Base-by-base conservation (phyloP, 192 early-diverging fungal genomes). In the Nowakowskiella sp. region DNA sequence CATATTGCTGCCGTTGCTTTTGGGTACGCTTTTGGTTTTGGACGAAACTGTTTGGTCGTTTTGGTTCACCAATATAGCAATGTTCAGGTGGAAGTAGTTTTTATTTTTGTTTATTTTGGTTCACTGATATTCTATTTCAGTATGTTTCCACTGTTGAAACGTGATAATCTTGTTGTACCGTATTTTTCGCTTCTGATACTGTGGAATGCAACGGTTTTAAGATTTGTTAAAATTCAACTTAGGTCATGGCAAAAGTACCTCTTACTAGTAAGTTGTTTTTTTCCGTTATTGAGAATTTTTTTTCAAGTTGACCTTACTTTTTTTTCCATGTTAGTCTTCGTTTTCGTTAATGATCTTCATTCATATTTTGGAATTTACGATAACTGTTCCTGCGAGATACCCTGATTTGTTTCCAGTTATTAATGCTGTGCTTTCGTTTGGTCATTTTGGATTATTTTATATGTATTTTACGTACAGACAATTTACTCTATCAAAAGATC, bases 381-480 rank as follows among this genome's bases (percentile, higher is more conserved):
- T 89, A 5, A 55, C 80, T 1, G 77, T 90, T 16, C 87, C 88
- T 13, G 53, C 67, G 21, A 63, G 68, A 19, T 75, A 85, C 48
- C 94, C 94, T 1, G 88, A 97, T 53, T 22, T 92, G 2, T 93
- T 82, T 49, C 67, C 82, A 1, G 87, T 97, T 6, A 42, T 82
- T 5, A 97, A 95, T 64, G 81, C 84, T 8, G 44, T 84, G 1
- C 66, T 85, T 50, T 79, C 81, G 34, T 78, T 82, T 26, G 76
- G 64, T 21, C 65, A 81, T 30, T 94, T 93, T 75, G 51, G 61
- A 10, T 30, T 82, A 4, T 73, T 83, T 36, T 76, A 84, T 42
- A 39, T 67, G 0, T 89, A 91, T 56, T 89, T 88, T 55, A 84
- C 85, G 57, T 88, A 85, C 65, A 71, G 82, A 22, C 63, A 72